Evolutionary conservation across 2,329 filamentous ascomycete species (phyloP), one percentile per base, ranked within the genome.

Genomic region (Pezicula neosporulosa): DNA sequence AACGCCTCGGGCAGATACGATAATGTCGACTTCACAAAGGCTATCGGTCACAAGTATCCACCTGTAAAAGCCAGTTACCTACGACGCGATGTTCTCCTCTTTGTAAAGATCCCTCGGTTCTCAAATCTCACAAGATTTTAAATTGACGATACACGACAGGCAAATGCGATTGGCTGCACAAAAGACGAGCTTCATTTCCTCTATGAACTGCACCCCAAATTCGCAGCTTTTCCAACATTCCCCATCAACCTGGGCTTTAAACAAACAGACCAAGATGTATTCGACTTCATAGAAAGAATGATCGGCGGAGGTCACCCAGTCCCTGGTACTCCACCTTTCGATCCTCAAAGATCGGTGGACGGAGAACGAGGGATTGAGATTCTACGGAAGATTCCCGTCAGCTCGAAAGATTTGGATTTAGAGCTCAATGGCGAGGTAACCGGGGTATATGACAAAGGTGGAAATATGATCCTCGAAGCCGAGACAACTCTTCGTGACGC

Each of bases 201-300:
- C 18, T 73, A 74, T 57, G 74, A 77, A 48, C 64, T 72, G 2
- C 67, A 76, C 35, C 71, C 72, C 5, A 61, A 66, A 18, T 76
- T 76, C 44, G 68, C 72, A 15, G 64, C 63, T 6, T 76, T 76
- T 54, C 74, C 74, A n/a, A 76, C 73, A 0, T 76, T 75, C 51
- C 69, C 73, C 27, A 69, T 74, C 56, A 74, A 74, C 50, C 65
- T 75, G 4, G 64, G 66, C 36, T 75, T 74, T 62, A 76, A 76
- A 59, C 68, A 71, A 58, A 72, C 72, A 6, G 67, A 70, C 47
- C 70, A 73, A 51, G 73, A 75, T 55, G 71, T 75, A 39, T 71
- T 69, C 50, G 68, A 74, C 59, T 74, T 72, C 56, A 65, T 70
- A 56, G 60, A 66, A 6, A 67, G 67, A 21, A 68, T 66, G 27